Evolutionary conservation across 495 filamentous ascomycete species (phyloP).

Genomic region (Bacidia rubella): DNA sequence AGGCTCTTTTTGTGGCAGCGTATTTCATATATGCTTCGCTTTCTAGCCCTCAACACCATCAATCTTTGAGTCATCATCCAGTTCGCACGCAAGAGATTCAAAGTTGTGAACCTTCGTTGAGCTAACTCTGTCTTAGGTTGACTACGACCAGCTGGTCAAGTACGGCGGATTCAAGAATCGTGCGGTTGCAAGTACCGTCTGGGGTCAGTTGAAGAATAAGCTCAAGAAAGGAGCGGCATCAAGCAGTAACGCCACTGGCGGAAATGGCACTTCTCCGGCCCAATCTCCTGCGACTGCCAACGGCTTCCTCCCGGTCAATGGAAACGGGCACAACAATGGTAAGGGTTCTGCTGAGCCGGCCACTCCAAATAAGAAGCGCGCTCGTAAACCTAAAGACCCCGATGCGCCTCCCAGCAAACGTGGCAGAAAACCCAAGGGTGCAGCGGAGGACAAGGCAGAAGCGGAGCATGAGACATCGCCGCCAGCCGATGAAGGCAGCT

Average conservation of each 20-base stretch:
- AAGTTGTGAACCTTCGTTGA: not conserved
- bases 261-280: not conserved
- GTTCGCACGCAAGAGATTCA: too few species aligned
- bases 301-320: not conserved
- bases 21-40: too few species aligned
- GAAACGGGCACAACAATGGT: not conserved
- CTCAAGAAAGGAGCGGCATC: conserved; percentile 7
- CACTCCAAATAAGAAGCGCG: not conserved
- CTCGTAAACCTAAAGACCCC: conserved; percentile 2
- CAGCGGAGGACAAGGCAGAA: not conserved
- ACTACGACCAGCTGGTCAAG: conserved; percentile 26
- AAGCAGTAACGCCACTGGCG: not conserved
- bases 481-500: not conserved
- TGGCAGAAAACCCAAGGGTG: not conserved
- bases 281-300: not conserved
- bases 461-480: not conserved
- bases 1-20: too few species aligned
- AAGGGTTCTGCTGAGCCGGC: not conserved
- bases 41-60: not conserved
- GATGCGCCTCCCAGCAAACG: conserved; percentile 5
- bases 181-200: conserved; percentile 23
- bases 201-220: conserved; percentile 20
- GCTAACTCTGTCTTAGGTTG: too few species aligned
- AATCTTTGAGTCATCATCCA: not conserved
- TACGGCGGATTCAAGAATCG: conserved; percentile 25